phyloP scores from a whole-genome alignment of 1,139 yeast genomes.

The Tardiomyces blankii region DNA sequence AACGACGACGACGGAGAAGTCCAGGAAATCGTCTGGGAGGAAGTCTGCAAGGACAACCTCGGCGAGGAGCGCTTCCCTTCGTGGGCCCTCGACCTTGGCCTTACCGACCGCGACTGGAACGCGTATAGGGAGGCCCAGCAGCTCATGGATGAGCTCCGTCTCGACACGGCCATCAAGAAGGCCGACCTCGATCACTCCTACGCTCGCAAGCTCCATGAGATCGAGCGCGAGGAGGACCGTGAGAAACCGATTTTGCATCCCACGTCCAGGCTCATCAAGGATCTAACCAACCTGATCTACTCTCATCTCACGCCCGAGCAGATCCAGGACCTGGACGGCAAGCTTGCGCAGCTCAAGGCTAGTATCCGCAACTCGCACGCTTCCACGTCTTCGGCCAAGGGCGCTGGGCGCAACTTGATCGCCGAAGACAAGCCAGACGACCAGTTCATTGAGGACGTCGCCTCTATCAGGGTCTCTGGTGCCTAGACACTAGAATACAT shows the following conservation, averaged over 20 bases:
- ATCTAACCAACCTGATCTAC: conserved; percentile 6
- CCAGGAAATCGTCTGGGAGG: conserved; percentile 6
- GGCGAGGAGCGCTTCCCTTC: conserved; percentile 8
- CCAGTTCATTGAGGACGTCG: not conserved
- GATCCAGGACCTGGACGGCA: conserved; percentile 3
- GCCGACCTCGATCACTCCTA: conserved; percentile 7
- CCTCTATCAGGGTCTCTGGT: not conserved
- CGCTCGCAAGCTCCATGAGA: conserved; percentile 5
- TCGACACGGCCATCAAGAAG: conserved; percentile 4
- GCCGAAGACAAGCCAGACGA: not conserved
- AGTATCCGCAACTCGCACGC: conserved; percentile 1
- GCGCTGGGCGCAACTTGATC: not conserved
- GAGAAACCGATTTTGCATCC: conserved; percentile 9
- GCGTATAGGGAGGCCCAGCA: conserved; percentile 7
- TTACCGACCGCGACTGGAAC: conserved; percentile 6
- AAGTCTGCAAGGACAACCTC: conserved; percentile 6
- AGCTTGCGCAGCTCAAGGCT: conserved; percentile 5
- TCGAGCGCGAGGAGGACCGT: conserved; percentile 6
- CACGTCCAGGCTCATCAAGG: conserved; percentile 6
- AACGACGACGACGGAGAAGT: conserved; percentile 6
- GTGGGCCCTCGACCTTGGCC: conserved; percentile 9
- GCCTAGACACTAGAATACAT: not conserved
- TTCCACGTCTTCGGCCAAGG: not conserved
- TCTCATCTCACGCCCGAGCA: conserved; percentile 4
- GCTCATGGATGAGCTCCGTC: conserved; percentile 6